phyloP scores from a whole-genome alignment of 1,284 basidiomycete genomes.

The Uromyces viciae-fabae region DNA sequence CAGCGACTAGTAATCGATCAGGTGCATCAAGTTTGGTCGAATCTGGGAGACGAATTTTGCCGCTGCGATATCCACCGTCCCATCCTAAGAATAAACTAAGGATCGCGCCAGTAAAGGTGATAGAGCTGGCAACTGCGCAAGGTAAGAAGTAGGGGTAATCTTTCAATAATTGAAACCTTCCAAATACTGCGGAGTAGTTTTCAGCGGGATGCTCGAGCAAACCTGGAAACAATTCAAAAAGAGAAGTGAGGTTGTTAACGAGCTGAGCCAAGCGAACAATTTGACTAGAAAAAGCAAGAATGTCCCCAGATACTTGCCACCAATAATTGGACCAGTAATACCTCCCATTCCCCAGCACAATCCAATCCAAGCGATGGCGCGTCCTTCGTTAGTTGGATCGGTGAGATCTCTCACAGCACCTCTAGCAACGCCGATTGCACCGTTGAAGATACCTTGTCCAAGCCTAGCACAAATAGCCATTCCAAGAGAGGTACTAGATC shows the following conservation, averaged over 20 bases:
- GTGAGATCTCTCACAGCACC: conserved; percentile 84
- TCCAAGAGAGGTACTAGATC: conserved; percentile 68
- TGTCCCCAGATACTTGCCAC: conserved; percentile 10
- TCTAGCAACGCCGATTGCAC: conserved; percentile 57
- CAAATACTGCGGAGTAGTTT: conserved; percentile 77
- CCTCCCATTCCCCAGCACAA: conserved; percentile 97
- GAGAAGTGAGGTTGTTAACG: conserved; percentile 67
- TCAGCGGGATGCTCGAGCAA: conserved; percentile 70
- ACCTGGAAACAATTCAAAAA: not conserved
- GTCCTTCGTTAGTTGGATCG: conserved; percentile 63
- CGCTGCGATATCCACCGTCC: conserved; percentile 81
- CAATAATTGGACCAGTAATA: conserved; percentile 62
- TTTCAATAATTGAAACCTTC: conserved; percentile 63
- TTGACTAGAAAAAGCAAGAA: not conserved
- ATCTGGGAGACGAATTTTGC: conserved; percentile 69
- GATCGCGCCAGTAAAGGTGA: conserved; percentile 65
- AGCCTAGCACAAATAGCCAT: conserved; percentile 85
- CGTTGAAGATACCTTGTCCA: conserved; percentile 85
- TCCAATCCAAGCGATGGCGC: conserved; percentile 88
- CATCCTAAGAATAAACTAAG: conserved; percentile 81
- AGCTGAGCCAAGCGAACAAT: conserved; percentile 3
- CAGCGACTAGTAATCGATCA: conserved; percentile 62
- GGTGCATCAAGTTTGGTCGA: conserved; percentile 13
- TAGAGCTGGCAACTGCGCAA: conserved; percentile 62
- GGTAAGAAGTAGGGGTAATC: conserved; percentile 88